These are phyloP conservation scores for Citrus reticulata DNA, from an alignment of 345 rosid species.

Conservation along the genomic window DNA sequence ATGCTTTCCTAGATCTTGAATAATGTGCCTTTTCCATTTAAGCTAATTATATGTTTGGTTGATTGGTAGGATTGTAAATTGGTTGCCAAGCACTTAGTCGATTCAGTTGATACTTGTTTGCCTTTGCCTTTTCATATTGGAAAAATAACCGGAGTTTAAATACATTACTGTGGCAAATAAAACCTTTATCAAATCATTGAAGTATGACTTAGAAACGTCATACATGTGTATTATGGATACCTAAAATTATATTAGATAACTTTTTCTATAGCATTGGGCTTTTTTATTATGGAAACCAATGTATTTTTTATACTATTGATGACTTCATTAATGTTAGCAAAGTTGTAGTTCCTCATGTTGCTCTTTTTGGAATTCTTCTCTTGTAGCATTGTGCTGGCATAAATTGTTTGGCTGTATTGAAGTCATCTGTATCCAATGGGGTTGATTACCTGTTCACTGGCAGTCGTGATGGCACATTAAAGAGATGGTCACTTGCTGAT, in stretches of 20 bases:
- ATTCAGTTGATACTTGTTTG: background rate
- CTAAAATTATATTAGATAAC: background rate
- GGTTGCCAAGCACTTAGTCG: background rate
- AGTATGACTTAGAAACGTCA: background rate
- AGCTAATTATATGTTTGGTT: background rate
- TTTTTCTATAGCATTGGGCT: background rate
- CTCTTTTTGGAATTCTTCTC: slow-evolving; percentile 17
- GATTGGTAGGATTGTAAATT: background rate
- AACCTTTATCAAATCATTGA: background rate
- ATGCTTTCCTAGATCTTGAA: background rate
- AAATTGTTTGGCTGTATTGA: slow-evolving; percentile 76
- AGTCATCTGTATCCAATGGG: slow-evolving; percentile 52
- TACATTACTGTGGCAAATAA: background rate
- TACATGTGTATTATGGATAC: background rate
- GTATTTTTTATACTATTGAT: background rate
- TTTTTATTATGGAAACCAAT: background rate
- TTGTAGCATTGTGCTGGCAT: slow-evolving; percentile 97
- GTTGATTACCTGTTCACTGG: slow-evolving; percentile 77
- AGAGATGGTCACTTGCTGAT: slow-evolving; percentile 84
- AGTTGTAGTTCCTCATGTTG: slow-evolving; percentile 13
- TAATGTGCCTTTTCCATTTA: background rate
- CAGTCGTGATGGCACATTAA: slow-evolving; percentile 98
- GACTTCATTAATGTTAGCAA: background rate
- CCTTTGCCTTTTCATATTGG: background rate
- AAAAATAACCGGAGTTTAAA: background rate